Conservation (phyloP, 768 basidiomycete genomes). For the Kwoniella newhampshirensis region DNA sequence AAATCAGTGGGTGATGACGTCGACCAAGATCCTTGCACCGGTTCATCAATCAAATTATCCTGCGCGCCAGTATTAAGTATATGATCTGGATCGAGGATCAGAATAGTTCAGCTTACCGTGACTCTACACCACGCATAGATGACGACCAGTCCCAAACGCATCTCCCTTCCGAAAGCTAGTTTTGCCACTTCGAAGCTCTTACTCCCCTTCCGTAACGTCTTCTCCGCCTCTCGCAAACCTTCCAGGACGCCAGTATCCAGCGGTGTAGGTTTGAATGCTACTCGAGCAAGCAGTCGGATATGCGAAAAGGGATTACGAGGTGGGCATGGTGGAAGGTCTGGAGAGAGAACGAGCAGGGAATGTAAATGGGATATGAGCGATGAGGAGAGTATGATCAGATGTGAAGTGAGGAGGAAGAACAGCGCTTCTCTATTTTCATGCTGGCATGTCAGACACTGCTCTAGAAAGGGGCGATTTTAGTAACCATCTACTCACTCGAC, state of each 20-base stretch:
- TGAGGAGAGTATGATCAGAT: conserved; percentile 43
- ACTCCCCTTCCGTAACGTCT: conserved; percentile 45
- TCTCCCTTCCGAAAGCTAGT: conserved; percentile 49
- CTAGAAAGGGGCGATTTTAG: not conserved
- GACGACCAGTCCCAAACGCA: conserved; percentile 47
- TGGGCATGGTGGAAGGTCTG: conserved; percentile 56
- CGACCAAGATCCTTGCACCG: conserved; percentile 3
- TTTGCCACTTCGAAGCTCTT: conserved; percentile 52
- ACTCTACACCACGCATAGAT: conserved; percentile 52
- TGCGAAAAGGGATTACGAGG: conserved; percentile 37
- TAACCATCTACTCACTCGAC: conserved; percentile 41
- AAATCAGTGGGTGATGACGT: not conserved
- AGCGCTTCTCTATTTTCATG: conserved; percentile 39
- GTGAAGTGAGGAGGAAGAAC: conserved; percentile 47
- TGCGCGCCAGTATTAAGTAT: conserved; percentile 5
- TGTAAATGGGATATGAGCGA: conserved; percentile 56
- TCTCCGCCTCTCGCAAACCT: conserved; percentile 32
- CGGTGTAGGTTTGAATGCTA: conserved; percentile 38
- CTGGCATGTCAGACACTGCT: not conserved
- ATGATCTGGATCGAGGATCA: not conserved
- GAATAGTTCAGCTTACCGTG: conserved; percentile 32
- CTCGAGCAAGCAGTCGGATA: conserved; percentile 35
- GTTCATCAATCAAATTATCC: conserved; percentile 49
- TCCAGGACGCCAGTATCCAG: conserved; percentile 28
- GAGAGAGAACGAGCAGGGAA: conserved; percentile 64